Evolutionary conservation across 371 early-diverging fungal species (phyloP).

Genomic region (Mortierella sp.): DNA sequence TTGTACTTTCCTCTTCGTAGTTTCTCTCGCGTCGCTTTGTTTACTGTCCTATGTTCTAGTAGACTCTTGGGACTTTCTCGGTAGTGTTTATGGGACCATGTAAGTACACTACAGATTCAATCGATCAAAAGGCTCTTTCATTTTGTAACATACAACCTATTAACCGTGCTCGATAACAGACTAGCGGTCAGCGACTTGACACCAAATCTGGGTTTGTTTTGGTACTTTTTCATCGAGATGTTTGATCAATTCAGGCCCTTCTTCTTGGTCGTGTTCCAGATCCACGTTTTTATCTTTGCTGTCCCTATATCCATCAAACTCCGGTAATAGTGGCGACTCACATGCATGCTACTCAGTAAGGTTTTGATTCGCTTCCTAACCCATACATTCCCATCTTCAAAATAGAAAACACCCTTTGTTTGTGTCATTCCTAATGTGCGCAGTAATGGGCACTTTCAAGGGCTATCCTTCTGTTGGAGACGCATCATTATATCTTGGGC

Average conservation of each 20-base stretch:
- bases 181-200: conserved; percentile 85
- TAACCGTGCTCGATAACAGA: conserved; percentile 24
- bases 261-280: conserved; percentile 92
- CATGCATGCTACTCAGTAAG: neutral
- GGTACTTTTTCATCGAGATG: conserved; percentile 99
- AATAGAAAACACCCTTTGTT: conserved; percentile 84
- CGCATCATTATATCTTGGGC: conserved; percentile 80
- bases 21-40: conserved; percentile 63
- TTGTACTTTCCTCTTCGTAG: conserved; percentile 42
- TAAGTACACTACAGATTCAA: conserved; percentile 49
- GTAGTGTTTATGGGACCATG: conserved; percentile 83
- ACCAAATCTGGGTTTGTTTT: conserved; percentile 96
- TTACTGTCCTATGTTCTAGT: conserved; percentile 69
- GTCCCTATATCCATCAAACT: conserved; percentile 84
- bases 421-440: conserved; percentile 73
- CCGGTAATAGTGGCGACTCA: conserved; percentile 58
- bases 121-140: neutral
- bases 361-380: neutral
- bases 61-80: conserved; percentile 81
- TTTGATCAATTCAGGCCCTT: conserved; percentile 97
- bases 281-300: conserved; percentile 86
- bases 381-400: neutral
- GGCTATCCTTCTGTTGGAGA: conserved; percentile 94
- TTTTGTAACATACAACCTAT: neutral
- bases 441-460: conserved; percentile 87